Percentiles rank a stretch among this genome's conserved stretches.
phyloP scores from a whole-genome alignment of 148 eudicot species.

The Rhododendron ferrugineum region DNA sequence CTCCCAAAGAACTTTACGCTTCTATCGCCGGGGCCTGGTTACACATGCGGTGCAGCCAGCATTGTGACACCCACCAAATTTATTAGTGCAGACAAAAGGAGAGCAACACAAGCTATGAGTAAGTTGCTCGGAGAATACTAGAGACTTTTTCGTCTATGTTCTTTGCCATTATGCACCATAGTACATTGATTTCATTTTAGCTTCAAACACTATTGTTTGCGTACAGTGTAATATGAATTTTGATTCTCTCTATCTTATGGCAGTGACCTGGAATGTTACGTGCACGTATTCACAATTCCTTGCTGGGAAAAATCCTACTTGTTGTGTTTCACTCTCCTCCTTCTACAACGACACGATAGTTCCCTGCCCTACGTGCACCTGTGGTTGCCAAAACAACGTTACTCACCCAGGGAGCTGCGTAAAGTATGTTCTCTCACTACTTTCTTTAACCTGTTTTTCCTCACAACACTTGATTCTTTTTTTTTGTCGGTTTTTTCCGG shows the following conservation, averaged over 20 bases:
- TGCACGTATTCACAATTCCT: conserved; percentile 53
- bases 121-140: conserved; percentile 20
- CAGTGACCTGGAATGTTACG: conserved; percentile 50
- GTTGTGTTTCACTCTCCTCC: conserved; percentile 53
- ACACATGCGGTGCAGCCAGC: conserved; percentile 57
- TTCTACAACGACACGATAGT: conserved; percentile 47
- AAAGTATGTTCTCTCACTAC: conserved; percentile 21
- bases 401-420: conserved; percentile 47
- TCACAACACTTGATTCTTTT: neutral
- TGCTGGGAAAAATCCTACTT: conserved; percentile 38
- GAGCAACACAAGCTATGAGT: conserved; percentile 64
- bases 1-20: conserved; percentile 57
- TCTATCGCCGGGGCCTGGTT: conserved; percentile 59
- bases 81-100: conserved; percentile 36
- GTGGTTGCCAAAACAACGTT: conserved; percentile 41
- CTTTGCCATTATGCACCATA: neutral
- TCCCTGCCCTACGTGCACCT: conserved; percentile 45
- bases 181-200: neutral
- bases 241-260: neutral
- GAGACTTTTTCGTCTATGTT: neutral
- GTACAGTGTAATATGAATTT: neutral
- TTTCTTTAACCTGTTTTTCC: neutral
- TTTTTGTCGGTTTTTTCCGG: neutral
- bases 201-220: neutral
- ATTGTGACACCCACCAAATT: conserved; percentile 40